Conservation (phyloP, 2,329 filamentous ascomycete genomes). For the Fusarium secorum region DNA sequence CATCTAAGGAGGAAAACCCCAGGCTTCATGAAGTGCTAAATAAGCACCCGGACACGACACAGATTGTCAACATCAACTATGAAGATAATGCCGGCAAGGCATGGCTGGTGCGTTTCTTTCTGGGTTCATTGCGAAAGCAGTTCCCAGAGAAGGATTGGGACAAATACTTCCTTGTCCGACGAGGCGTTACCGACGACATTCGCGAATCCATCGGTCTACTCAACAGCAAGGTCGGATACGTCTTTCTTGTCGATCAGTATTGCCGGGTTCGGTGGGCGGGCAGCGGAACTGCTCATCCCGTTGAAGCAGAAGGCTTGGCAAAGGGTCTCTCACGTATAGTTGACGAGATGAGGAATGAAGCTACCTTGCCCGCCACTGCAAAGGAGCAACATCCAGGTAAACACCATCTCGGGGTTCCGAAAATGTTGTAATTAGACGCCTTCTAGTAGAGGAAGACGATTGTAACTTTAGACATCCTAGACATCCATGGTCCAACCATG, state of each 20-base stretch:
- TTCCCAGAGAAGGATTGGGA: conserved; percentile 63
- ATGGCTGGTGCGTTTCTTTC: conserved; percentile 65
- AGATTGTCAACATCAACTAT: conserved; percentile 86
- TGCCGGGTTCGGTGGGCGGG: conserved; percentile 96
- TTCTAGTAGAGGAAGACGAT: conserved; percentile 23
- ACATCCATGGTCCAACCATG: conserved; percentile 38
- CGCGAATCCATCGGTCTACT: conserved; percentile 72
- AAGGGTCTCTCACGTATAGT: conserved; percentile 70
- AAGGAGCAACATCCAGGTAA: conserved; percentile 47
- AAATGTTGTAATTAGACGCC: conserved; percentile 38
- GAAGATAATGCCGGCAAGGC: conserved; percentile 80
- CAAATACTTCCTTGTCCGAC: conserved; percentile 68
- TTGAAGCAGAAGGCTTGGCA: conserved; percentile 72
- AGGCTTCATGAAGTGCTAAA: conserved; percentile 70
- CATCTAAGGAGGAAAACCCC: conserved; percentile 70
- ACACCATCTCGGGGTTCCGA: conserved; percentile 42
- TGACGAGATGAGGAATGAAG: conserved; percentile 60
- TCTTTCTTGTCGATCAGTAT: conserved; percentile 86
- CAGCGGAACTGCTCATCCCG: conserved; percentile 71
- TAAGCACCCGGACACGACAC: conserved; percentile 62
- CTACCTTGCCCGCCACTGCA: conserved; percentile 45
- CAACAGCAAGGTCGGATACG: conserved; percentile 93
- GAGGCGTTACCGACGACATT: conserved; percentile 67
- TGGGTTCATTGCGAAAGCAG: conserved; percentile 59
- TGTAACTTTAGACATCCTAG: conserved; percentile 39